Conservation (phyloP, 2,329 filamentous ascomycete species). For the Arthrobotrys conoides region DNA sequence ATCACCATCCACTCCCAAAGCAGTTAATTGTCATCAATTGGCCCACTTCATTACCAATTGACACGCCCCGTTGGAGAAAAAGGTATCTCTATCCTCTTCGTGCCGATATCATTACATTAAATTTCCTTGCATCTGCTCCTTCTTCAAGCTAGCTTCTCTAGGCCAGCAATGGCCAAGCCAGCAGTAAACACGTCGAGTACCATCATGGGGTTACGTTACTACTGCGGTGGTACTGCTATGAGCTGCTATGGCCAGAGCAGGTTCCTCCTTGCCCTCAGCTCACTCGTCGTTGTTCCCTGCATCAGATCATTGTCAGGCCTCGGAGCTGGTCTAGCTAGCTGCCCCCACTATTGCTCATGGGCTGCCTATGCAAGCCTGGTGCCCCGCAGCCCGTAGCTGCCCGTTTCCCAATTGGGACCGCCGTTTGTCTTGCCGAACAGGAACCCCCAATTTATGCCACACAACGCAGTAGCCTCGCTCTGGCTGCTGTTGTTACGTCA, state of each 20-base stretch:
- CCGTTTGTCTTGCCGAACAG: constrained; percentile 27
- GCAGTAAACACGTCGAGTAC: constrained; percentile 29
- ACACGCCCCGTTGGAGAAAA: constrained; percentile 8
- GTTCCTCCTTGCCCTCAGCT: constrained; percentile 21
- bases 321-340: constrained; percentile 43
- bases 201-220: constrained; percentile 34
- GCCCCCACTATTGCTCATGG: constrained; percentile 36
- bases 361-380: constrained; percentile 32
- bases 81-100: constrained; percentile 32
- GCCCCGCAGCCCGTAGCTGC: constrained; percentile 53
- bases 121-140: not conserved
- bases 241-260: constrained; percentile 8
- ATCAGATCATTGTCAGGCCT: constrained; percentile 58
- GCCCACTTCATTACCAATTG: constrained; percentile 36
- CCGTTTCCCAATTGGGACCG: constrained; percentile 25
- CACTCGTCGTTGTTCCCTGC: constrained; percentile 38
- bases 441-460: constrained; percentile 48
- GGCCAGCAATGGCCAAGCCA: constrained; percentile 23
- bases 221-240: constrained; percentile 7
- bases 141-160: constrained; percentile 28
- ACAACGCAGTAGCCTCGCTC: constrained; percentile 30
- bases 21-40: constrained; percentile 35
- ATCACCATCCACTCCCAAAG: constrained; percentile 15
- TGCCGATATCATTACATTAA: not conserved
- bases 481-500: constrained; percentile 37